Percentiles rank a stretch among this genome's conserved stretches.
Evolutionary conservation across 306 rosid species (phyloP).

Genomic region (apple (Malus domestica)): ASM211411v1 NC_041796.1:22967001-22967500

Average conservation of each 20-base stretch:
- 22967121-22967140: no score
- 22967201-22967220: no score
- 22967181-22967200: no score
- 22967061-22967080: background rate
- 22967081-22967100: background rate
- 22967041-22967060: background rate
- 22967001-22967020: background rate
- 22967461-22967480: background rate
- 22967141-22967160: no score
- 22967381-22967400: conserved; percentile 49
- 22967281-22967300: accelerated
- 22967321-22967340: conserved; percentile 51
- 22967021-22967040: background rate
- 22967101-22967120: no score
- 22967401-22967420: conserved; percentile 60
- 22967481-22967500: no score
- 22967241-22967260: no score
- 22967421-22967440: conserved; percentile 42
- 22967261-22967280: no score
- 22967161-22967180: no score
- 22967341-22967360: conserved; percentile 56
- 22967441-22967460: background rate
- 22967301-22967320: no score
- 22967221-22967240: no score
- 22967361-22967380: conserved; percentile 58